Percentiles rank a stretch among this genome's conserved stretches.
Evolutionary conservation across 768 basidiomycete genomes (phyloP).

Genomic region (Leccinum pellstonianum): DNA sequence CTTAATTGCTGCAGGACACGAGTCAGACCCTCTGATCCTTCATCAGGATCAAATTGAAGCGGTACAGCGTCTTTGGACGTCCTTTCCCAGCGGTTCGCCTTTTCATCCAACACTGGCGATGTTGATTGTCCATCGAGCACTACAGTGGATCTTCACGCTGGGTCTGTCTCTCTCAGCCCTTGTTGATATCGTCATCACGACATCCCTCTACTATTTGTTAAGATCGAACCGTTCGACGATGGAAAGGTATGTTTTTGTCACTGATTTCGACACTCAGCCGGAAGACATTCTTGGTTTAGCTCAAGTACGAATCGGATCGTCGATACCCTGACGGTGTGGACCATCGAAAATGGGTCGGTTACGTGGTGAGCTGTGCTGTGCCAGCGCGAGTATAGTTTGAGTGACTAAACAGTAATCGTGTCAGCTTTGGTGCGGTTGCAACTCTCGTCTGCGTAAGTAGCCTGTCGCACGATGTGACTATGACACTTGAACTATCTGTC

Average conservation of each 20-base stretch:
- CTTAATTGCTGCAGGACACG: neutral
- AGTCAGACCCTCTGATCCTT: neutral
- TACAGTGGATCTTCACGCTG: constrained; percentile 45
- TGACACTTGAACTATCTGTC: neutral
- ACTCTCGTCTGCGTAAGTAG: constrained; percentile 22
- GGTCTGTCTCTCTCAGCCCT: constrained; percentile 45
- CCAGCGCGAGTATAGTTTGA: no score
- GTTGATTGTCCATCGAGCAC: neutral
- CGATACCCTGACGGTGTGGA: constrained; percentile 22
- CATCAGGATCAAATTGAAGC: constrained; percentile 15
- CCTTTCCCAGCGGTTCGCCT: constrained; percentile 14
- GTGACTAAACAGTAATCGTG: neutral
- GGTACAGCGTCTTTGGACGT: constrained; percentile 7
- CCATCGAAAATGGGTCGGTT: constrained; percentile 23
- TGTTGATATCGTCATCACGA: constrained; percentile 47
- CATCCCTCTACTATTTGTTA: constrained; percentile 42
- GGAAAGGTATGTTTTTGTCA: constrained; percentile 30
- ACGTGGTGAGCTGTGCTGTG: constrained; percentile 15
- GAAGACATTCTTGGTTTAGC: neutral
- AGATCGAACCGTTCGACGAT: constrained; percentile 37
- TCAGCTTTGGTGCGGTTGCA: constrained; percentile 15
- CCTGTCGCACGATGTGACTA: neutral
- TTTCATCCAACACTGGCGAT: neutral
- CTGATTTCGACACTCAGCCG: neutral
- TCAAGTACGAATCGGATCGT: constrained; percentile 23